Conservation (phyloP, 768 basidiomycete species). For the Rhodotorula taiwanensis region DNA sequence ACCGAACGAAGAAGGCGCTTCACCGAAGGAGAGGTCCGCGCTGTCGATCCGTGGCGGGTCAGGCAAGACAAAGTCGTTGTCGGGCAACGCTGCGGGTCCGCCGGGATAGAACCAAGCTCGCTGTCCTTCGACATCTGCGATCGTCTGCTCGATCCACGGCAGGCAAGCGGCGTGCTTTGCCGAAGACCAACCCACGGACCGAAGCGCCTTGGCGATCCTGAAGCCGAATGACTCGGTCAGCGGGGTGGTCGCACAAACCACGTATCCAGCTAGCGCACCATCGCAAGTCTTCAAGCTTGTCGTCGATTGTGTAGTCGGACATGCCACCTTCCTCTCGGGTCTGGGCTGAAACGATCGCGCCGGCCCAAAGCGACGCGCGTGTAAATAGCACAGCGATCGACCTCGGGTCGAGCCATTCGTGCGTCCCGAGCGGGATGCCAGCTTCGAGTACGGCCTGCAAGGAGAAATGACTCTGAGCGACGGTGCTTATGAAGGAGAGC, state of each 20-base stretch:
- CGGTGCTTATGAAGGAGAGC: too few relatives aligned
- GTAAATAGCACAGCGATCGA: background rate
- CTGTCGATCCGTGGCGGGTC: too few relatives aligned
- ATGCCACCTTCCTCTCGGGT: background rate
- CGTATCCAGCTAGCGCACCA: too few relatives aligned
- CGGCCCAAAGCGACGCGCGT: background rate
- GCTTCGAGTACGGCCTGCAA: background rate
- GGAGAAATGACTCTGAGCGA: too few relatives aligned
- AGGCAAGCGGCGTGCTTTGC: background rate
- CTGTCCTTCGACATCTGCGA: background rate
- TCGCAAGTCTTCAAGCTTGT: background rate
- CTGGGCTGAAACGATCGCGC: background rate
- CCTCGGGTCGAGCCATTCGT: constrained; percentile 4
- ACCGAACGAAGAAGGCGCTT: too few relatives aligned
- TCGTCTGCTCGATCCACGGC: background rate
- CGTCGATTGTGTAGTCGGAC: background rate
- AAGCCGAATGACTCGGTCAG: background rate
- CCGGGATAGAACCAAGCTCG: background rate
- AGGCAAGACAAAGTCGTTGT: too few relatives aligned
- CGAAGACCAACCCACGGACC: constrained; percentile 6
- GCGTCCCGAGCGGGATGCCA: constrained; percentile 6
- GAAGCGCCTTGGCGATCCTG: constrained; percentile 1
- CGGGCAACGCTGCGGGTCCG: too few relatives aligned
- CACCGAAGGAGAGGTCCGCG: too few relatives aligned
- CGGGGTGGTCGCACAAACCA: background rate